phyloP scores from a whole-genome alignment of 2,329 filamentous ascomycete species.

The Diaporthe aspalathi region DNA sequence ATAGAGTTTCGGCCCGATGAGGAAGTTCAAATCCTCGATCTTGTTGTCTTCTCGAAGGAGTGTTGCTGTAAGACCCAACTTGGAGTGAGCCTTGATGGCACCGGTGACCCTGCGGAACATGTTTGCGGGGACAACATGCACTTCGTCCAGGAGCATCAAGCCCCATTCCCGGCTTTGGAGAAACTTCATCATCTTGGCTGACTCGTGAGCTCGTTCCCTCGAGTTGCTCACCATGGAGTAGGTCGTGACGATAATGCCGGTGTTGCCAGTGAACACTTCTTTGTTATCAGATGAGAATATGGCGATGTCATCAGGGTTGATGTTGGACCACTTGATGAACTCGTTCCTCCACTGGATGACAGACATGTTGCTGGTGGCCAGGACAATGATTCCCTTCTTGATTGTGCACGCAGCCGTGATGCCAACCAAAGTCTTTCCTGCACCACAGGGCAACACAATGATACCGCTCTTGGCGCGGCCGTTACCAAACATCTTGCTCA shows the following conservation, averaged over 20 bases:
- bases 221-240: constrained; percentile 99
- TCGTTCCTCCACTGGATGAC: constrained; percentile 97
- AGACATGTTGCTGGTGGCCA: constrained; percentile 98
- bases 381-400: constrained; percentile 94
- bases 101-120: constrained; percentile 96
- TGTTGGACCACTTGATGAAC: constrained; percentile 98
- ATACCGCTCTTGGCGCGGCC: constrained; percentile 97
- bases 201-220: constrained; percentile 87
- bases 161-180: constrained; percentile 93
- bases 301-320: constrained; percentile 89
- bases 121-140: constrained; percentile 96
- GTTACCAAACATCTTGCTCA: constrained; percentile 99
- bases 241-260: constrained; percentile 96
- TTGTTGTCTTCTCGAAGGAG: constrained; percentile 97
- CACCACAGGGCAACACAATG: constrained; percentile 95
- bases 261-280: constrained; percentile 82
- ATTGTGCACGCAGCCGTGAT: constrained; percentile 98
- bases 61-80: constrained; percentile 93
- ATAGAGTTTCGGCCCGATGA: constrained; percentile 97
- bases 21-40: constrained; percentile 95
- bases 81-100: constrained; percentile 93
- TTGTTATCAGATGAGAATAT: constrained; percentile 97
- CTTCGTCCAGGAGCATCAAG: constrained; percentile 95
- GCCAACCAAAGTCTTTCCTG: constrained; percentile 97
- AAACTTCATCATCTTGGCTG: constrained; percentile 98